These are phyloP conservation scores for Trapa incisa DNA, from an alignment of 345 rosid genomes.

Conservation along the genomic window DNA sequence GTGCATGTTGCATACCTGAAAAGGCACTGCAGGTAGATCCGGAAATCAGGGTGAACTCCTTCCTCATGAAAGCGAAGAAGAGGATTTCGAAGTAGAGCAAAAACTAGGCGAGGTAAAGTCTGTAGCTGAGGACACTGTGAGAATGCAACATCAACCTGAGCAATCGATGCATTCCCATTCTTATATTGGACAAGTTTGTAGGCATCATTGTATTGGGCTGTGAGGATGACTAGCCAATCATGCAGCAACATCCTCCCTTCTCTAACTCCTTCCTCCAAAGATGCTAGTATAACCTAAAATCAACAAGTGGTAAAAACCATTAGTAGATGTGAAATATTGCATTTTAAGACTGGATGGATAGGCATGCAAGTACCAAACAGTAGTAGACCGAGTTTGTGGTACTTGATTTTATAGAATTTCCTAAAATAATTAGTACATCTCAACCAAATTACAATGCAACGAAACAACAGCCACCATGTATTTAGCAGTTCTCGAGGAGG, in stretches of 20 bases:
- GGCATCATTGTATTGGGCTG: conserved; percentile 73
- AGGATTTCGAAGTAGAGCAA: conserved; percentile 89
- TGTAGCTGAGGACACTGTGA: conserved; percentile 88
- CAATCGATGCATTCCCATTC: conserved; percentile 38
- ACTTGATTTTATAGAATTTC: no score
- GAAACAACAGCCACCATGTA: not conserved
- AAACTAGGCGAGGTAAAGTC: conserved; percentile 74
- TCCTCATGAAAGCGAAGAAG: conserved; percentile 92
- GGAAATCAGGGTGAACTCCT: conserved; percentile 94
- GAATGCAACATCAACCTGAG: conserved; percentile 77
- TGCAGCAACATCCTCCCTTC: conserved; percentile 88
- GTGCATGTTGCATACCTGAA: conserved; percentile 48
- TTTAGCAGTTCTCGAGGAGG: not conserved
- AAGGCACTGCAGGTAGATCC: conserved; percentile 91
- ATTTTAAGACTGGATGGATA: not conserved
- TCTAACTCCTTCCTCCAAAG: conserved; percentile 83
- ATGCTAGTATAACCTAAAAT: conserved; percentile 66
- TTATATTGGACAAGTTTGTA: conserved; percentile 51
- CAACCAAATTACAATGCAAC: not conserved
- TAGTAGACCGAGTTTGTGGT: not conserved
- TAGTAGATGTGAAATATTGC: not conserved
- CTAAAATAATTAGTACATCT: not conserved
- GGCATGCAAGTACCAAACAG: not conserved
- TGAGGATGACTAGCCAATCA: conserved; percentile 94
- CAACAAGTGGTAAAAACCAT: not conserved